phyloP scores from a whole-genome alignment of 176 grass and related monocot species.

The Oryza glaberrima region DNA sequence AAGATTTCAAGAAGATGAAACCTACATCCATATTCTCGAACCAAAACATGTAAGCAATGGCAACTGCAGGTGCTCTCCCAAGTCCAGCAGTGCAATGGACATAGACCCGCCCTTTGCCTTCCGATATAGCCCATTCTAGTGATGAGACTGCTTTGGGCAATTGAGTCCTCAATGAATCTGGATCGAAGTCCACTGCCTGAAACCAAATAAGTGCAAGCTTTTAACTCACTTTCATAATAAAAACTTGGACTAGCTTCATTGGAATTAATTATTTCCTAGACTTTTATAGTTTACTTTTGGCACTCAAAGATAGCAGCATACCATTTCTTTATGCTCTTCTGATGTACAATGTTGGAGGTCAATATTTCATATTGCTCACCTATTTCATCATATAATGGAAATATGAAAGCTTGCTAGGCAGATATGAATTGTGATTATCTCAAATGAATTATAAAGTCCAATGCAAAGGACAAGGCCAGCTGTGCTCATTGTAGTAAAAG shows the following conservation, averaged over 20 bases:
- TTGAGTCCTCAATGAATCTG: conserved; percentile 78
- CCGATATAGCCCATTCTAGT: conserved; percentile 83
- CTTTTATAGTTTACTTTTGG: too few species aligned
- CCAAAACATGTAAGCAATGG: conserved; percentile 92
- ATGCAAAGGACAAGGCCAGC: background rate
- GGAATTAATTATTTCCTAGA: too few species aligned
- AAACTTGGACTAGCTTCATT: background rate
- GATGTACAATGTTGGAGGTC: background rate
- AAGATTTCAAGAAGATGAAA: background rate
- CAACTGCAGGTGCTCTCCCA: conserved; percentile 81
- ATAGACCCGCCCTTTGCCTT: conserved; percentile 70
- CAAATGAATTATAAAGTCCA: background rate
- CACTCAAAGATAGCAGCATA: too few species aligned
- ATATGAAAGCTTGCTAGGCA: background rate
- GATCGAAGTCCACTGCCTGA: conserved; percentile 81
- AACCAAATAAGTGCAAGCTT: conserved; percentile 10
- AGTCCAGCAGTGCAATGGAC: conserved; percentile 90
- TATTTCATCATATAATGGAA: background rate
- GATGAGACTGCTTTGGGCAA: conserved; percentile 81
- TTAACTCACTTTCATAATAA: background rate
- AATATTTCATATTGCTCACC: background rate
- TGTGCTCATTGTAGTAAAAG: background rate
- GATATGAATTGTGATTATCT: background rate
- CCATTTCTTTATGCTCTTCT: too few species aligned
- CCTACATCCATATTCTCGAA: conserved; percentile 78